Percentiles rank a stretch among this genome's conserved stretches.
Evolutionary conservation across 1,284 basidiomycete species (phyloP).

Genomic region (Peniophora sp.): DNA sequence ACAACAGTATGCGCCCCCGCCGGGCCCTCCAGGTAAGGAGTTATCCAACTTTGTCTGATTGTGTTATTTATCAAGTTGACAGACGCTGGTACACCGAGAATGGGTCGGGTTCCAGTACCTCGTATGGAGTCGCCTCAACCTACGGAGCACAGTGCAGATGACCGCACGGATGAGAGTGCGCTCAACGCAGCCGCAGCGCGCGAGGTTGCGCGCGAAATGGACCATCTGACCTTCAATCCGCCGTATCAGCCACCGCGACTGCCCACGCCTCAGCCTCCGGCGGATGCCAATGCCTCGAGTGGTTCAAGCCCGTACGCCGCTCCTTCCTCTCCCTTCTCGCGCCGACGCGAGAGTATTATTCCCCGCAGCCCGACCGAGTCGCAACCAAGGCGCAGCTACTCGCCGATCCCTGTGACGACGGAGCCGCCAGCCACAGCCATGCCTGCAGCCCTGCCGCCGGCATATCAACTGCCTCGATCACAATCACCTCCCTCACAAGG

Average conservation of each 20-base stretch:
- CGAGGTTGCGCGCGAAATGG: constrained; percentile 57
- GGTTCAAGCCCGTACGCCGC: constrained; percentile 2
- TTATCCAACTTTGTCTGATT: no score
- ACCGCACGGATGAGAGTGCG: constrained; percentile 23
- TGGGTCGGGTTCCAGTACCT: constrained; percentile 4
- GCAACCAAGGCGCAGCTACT: constrained; percentile 2
- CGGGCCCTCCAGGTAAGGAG: no score
- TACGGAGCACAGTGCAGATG: constrained; percentile 17
- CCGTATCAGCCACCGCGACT: constrained; percentile 19
- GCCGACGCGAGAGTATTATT: neutral
- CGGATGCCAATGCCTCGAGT: constrained; percentile 9
- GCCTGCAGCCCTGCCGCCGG: neutral
- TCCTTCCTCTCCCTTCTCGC: constrained; percentile 3
- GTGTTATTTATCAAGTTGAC: no score
- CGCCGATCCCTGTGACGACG: constrained; percentile 2
- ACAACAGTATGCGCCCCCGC: no score
- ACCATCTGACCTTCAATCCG: constrained; percentile 42
- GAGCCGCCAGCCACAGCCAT: neutral
- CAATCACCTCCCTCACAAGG: neutral
- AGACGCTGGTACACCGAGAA: no score
- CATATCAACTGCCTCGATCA: neutral
- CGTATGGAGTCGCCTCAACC: constrained; percentile 19
- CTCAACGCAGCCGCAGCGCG: constrained; percentile 59
- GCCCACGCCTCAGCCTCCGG: constrained; percentile 10
- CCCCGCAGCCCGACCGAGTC: constrained; percentile 1